Percentiles rank a stretch among this genome's conserved stretches.
These are phyloP conservation scores for Buxus sempervirens DNA, from an alignment of 164 flowering plant genomes.

Conservation along the genomic window DNA sequence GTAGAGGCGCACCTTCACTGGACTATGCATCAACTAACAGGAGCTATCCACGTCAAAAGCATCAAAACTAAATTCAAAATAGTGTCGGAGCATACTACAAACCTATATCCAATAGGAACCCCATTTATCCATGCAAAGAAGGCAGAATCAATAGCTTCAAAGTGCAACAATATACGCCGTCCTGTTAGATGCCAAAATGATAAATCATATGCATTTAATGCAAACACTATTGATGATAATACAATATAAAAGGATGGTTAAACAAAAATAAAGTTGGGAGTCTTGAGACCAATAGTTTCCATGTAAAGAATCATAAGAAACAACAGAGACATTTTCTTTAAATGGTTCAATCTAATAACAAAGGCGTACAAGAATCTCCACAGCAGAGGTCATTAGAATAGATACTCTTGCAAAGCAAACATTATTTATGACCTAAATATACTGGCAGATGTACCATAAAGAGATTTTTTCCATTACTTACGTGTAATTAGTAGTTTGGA, in stretches of 20 bases:
- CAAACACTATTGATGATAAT: not conserved
- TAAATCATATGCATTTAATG: not conserved
- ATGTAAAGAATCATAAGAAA: not conserved
- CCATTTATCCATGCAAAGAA: slow-evolving; percentile 92
- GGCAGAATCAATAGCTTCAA: slow-evolving; percentile 98
- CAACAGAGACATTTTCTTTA: too few relatives aligned
- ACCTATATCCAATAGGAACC: slow-evolving; percentile 86
- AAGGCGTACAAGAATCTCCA: too few relatives aligned
- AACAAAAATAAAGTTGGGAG: not conserved
- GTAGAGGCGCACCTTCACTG: too few relatives aligned
- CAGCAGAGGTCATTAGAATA: too few relatives aligned
- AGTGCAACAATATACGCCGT: slow-evolving; percentile 84
- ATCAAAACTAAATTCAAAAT: not conserved
- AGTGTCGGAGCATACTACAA: slow-evolving; percentile 8
- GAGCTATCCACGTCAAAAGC: too few relatives aligned
- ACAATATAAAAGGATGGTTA: not conserved
- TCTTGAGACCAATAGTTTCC: not conserved
- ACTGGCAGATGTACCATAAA: too few relatives aligned
- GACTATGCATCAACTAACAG: too few relatives aligned
- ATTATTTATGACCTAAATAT: too few relatives aligned
- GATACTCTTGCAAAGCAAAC: too few relatives aligned
- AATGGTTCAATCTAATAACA: too few relatives aligned
- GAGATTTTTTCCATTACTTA: too few relatives aligned
- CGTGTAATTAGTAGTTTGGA: too few relatives aligned
- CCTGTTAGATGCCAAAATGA: slow-evolving; percentile 38